phyloP scores from a whole-genome alignment of 768 basidiomycete species.

The Porphyrellus cyaneotinctus region DNA sequence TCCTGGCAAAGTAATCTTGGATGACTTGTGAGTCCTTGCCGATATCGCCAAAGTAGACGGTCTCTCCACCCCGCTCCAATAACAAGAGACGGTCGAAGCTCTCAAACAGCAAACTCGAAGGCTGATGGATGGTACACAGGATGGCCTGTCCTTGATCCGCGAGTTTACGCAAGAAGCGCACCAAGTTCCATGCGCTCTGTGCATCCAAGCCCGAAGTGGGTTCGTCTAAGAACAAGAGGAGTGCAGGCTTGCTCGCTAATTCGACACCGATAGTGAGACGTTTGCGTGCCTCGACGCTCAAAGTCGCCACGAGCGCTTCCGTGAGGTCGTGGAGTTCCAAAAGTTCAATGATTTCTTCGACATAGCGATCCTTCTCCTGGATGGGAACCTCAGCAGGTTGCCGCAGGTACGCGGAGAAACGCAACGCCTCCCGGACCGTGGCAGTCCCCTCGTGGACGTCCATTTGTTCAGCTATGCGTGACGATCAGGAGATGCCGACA shows the following conservation, averaged over 20 bases:
- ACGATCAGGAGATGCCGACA: conserved; percentile 20
- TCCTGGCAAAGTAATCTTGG: conserved; percentile 68
- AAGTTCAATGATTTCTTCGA: conserved; percentile 79
- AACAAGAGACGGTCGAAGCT: conserved; percentile 73
- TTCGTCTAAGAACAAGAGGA: conserved; percentile 35
- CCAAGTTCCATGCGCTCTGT: conserved; percentile 75
- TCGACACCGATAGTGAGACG: conserved; percentile 91
- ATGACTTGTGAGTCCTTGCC: conserved; percentile 67
- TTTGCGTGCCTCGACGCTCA: conserved; percentile 70
- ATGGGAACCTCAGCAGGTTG: conserved; percentile 64
- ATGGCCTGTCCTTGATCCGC: conserved; percentile 86
- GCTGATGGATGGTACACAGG: conserved; percentile 88
- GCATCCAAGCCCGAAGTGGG: conserved; percentile 56
- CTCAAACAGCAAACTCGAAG: conserved; percentile 81
- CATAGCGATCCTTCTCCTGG: conserved; percentile 74
- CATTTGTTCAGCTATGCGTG: conserved; percentile 67
- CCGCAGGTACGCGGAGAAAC: conserved; percentile 81
- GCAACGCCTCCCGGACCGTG: conserved; percentile 80
- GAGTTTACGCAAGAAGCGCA: conserved; percentile 78
- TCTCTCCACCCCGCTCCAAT: conserved; percentile 76
- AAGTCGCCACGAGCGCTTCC: conserved; percentile 73
- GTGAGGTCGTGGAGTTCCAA: conserved; percentile 80
- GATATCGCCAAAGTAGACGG: conserved; percentile 92
- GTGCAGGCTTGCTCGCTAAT: conserved; percentile 64
- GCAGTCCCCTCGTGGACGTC: conserved; percentile 81